Evolutionary conservation across 2,329 filamentous ascomycete species (phyloP).

Genomic region (Sarocladium kiliense): DNA sequence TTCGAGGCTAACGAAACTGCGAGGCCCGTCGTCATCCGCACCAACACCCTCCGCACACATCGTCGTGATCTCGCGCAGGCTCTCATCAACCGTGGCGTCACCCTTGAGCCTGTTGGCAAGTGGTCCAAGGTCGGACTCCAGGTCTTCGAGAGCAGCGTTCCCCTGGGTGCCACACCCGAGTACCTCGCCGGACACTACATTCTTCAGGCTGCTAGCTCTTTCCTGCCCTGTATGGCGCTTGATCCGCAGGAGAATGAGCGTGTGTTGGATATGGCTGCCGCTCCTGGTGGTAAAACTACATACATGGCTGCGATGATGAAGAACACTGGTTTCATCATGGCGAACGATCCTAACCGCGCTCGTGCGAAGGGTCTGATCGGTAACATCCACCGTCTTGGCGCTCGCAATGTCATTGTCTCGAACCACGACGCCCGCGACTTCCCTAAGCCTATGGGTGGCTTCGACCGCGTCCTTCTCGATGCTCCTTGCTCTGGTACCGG

Average conservation of each 20-base stretch:
- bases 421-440: constrained; percentile 94
- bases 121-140: constrained; percentile 98
- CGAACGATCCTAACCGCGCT: constrained; percentile 91
- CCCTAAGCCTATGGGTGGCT: constrained; percentile 89
- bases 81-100: constrained; percentile 93
- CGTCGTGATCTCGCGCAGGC: constrained; percentile 81
- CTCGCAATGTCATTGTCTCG: constrained; percentile 90
- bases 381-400: constrained; percentile 92
- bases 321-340: constrained; percentile 92
- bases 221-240: constrained; percentile 95
- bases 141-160: constrained; percentile 82
- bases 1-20: constrained; percentile 98
- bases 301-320: constrained; percentile 94
- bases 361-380: constrained; percentile 96
- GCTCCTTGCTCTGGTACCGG: constrained; percentile 95
- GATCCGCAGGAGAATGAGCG: constrained; percentile 91
- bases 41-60: constrained; percentile 82
- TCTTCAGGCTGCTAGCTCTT: constrained; percentile 91
- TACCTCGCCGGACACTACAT: constrained; percentile 98
- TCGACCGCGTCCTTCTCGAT: constrained; percentile 90
- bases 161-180: constrained; percentile 91
- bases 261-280: constrained; percentile 89
- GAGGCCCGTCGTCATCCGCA: constrained; percentile 90
- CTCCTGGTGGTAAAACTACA: constrained; percentile 93
- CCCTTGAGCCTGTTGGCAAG: constrained; percentile 92